Evolutionary conservation across 768 basidiomycete species (phyloP).

Genomic region (Collybiopsis confluens): DNA sequence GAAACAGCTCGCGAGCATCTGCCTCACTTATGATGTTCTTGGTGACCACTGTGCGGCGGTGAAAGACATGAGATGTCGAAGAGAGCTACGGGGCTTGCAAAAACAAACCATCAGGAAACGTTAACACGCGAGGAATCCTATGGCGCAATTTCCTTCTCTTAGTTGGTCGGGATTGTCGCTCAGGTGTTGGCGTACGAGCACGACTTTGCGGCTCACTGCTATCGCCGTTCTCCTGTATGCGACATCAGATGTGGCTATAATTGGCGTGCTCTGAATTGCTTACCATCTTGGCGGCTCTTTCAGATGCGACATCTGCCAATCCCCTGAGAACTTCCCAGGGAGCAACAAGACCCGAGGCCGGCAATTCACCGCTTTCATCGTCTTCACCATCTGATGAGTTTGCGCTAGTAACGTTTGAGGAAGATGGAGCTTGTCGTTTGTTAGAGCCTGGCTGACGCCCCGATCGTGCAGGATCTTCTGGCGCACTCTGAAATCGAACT

Average conservation of each 20-base stretch:
- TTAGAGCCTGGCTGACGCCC: slow-evolving; percentile 17
- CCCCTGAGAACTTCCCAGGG: slow-evolving; percentile 85
- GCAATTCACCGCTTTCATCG: slow-evolving; percentile 75
- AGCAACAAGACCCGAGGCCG: slow-evolving; percentile 76
- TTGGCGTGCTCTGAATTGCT: slow-evolving; percentile 12
- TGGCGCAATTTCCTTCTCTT: slow-evolving; percentile 75
- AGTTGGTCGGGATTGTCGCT: slow-evolving; percentile 60
- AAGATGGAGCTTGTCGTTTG: slow-evolving; percentile 58
- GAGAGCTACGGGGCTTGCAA: no score
- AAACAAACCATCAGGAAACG: slow-evolving; percentile 72
- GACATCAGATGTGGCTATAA: not conserved
- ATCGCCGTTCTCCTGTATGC: slow-evolving; percentile 66
- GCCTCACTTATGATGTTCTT: slow-evolving; percentile 76
- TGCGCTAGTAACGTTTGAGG: slow-evolving; percentile 70
- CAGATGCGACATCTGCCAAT: slow-evolving; percentile 76
- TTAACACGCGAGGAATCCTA: slow-evolving; percentile 49
- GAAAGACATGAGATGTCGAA: no score
- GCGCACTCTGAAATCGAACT: slow-evolving; percentile 48
- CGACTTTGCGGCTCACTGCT: slow-evolving; percentile 74
- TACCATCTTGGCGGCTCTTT: slow-evolving; percentile 69
- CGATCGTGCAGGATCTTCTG: slow-evolving; percentile 23
- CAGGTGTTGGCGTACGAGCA: slow-evolving; percentile 68
- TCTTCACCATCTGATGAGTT: slow-evolving; percentile 85
- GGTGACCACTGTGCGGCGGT: slow-evolving; percentile 58
- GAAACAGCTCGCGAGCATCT: slow-evolving; percentile 83